Conservation (phyloP, 129 eudicot genomes). For the Flaveria sonorensis region DNA sequence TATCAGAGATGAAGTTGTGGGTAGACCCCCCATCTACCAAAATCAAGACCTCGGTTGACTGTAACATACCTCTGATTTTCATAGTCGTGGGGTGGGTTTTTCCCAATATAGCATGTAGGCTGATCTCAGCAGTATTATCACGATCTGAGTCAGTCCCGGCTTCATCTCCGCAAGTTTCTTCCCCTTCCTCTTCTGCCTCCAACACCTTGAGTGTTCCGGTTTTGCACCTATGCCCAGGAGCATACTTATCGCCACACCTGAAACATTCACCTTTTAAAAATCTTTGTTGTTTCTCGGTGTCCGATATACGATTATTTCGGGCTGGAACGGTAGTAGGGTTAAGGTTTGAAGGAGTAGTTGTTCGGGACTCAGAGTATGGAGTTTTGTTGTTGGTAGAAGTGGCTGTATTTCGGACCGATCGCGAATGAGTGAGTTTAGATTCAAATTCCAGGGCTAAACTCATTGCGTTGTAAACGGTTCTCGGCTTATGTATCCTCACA, state of each 20-base stretch:
- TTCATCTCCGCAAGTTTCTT: background rate
- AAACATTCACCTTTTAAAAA: no score
- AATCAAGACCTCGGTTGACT: background rate
- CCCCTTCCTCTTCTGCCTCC: background rate
- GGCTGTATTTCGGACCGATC: background rate
- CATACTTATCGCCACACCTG: no score
- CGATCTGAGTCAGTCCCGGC: background rate
- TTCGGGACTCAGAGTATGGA: background rate
- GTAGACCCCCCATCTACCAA: background rate
- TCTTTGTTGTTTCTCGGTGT: no score
- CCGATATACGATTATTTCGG: no score
- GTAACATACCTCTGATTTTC: slow-evolving; percentile 2
- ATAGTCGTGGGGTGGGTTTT: slow-evolving; percentile 12
- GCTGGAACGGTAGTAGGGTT: background rate
- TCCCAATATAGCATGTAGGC: background rate
- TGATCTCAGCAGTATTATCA: background rate
- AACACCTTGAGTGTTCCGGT: slow-evolving; percentile 10
- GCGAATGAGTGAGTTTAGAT: background rate
- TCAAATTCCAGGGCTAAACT: no score
- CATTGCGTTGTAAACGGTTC: slow-evolving; percentile 4
- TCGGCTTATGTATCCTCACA: slow-evolving; percentile 11
- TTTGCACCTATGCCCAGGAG: no score
- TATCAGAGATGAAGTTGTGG: background rate
- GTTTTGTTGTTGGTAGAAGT: background rate
- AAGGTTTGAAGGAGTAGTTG: background rate